Conservation (phyloP, 1,284 basidiomycete genomes). For the Trametes versicolor region DNA sequence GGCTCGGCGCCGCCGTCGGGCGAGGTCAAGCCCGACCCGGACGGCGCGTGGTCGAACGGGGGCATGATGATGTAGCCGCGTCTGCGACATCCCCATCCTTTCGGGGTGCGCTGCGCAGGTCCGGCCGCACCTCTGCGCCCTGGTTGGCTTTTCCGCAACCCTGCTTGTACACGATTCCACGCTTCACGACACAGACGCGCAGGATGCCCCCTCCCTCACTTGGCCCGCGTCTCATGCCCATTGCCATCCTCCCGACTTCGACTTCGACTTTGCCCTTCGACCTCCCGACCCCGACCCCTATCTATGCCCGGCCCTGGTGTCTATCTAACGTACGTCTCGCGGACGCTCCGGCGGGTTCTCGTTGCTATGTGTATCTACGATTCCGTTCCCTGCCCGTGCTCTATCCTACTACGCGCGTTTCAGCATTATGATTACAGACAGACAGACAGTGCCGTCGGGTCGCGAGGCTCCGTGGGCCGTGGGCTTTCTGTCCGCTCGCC, state of each 20-base stretch:
- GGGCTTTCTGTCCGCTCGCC: background rate
- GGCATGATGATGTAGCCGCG: constrained; percentile 38
- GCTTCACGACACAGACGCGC: background rate
- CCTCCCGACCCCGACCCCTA: constrained; percentile 16
- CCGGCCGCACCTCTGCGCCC: background rate
- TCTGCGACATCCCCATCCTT: background rate
- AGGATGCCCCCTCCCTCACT: background rate
- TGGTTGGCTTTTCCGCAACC: constrained; percentile 1
- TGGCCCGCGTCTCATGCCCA: background rate
- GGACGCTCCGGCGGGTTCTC: constrained; percentile 35
- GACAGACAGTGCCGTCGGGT: background rate
- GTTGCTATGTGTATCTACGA: constrained; percentile 28
- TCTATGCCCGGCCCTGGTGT: constrained; percentile 31
- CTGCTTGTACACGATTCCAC: background rate
- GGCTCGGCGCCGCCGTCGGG: constrained; percentile 30
- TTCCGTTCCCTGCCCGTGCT: constrained; percentile 17
- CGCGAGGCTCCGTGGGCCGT: background rate
- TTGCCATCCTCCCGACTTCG: background rate
- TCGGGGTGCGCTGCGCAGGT: background rate
- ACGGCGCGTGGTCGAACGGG: constrained; percentile 35
- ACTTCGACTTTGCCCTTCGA: background rate
- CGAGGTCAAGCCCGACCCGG: constrained; percentile 40
- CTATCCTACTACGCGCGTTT: constrained; percentile 13
- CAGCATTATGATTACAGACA: constrained; percentile 12
- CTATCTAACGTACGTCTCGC: constrained; percentile 21